Conservation (phyloP, 2,329 filamentous ascomycete genomes). For the Hirsutella rhossiliensis region DNA sequence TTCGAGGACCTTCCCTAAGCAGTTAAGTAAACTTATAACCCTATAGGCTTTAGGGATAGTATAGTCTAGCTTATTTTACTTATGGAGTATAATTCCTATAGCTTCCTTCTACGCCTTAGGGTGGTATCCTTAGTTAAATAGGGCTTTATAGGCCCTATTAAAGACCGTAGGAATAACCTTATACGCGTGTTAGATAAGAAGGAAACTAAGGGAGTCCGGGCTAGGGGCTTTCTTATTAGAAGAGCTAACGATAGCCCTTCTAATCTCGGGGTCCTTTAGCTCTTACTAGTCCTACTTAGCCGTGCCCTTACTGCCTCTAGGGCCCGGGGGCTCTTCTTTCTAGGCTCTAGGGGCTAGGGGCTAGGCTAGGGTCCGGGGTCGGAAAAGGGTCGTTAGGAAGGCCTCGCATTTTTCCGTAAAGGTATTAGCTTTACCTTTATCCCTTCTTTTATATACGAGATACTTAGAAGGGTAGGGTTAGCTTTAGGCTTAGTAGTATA, state of each 20-base stretch:
- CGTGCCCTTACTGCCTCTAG: no score
- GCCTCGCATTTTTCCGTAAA: not conserved
- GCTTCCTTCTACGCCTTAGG: no score
- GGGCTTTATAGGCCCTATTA: no score
- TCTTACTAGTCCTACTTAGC: no score
- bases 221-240: no score
- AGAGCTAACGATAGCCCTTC: no score
- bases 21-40: not conserved
- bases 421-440: not conserved
- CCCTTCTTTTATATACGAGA: not conserved
- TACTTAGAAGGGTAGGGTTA: not conserved
- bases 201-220: no score
- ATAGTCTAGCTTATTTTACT: not conserved
- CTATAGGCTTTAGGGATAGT: not conserved
- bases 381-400: not conserved
- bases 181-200: no score
- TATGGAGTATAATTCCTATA: no score
- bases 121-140: no score
- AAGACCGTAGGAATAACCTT: no score
- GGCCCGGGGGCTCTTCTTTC: not conserved
- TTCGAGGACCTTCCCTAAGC: not conserved
- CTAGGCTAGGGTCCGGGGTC: not conserved
- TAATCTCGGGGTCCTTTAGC: not conserved
- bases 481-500: not conserved
- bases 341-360: not conserved